phyloP scores from a whole-genome alignment of 1,284 basidiomycete species.

The Cronartium ribicola region DNA sequence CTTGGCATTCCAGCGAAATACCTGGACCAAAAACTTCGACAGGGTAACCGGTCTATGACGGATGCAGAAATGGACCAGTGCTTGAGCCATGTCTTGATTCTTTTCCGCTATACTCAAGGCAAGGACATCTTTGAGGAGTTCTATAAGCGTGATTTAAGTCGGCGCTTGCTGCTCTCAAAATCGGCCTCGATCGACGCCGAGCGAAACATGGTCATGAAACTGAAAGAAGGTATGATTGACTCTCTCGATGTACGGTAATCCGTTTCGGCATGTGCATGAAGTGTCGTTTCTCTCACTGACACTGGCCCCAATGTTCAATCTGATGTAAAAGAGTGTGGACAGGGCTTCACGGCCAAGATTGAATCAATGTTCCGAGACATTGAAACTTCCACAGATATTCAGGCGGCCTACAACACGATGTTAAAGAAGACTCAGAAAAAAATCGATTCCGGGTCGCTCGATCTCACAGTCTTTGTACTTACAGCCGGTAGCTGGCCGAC shows the following conservation, averaged over 20 bases:
- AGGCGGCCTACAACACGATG: conserved; percentile 13
- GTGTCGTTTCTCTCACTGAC: background rate
- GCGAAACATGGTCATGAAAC: conserved; percentile 75
- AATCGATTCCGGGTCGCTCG: conserved; percentile 47
- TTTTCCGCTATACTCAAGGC: conserved; percentile 78
- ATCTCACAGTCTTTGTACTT: conserved; percentile 58
- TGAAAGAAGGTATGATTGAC: conserved; percentile 68
- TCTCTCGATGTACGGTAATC: background rate
- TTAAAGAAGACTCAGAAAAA: background rate
- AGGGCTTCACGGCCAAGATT: conserved; percentile 74
- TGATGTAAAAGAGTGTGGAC: conserved; percentile 65
- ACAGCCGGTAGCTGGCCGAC: conserved; percentile 60
- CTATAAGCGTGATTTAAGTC: conserved; percentile 84
- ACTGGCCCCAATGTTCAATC: background rate
- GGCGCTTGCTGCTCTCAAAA: conserved; percentile 76
- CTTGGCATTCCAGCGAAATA: conserved; percentile 64
- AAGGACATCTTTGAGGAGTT: conserved; percentile 74
- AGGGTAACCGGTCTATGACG: conserved; percentile 69
- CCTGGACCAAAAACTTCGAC: conserved; percentile 77
- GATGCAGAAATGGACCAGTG: conserved; percentile 67
- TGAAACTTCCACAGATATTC: conserved; percentile 66
- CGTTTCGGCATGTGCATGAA: background rate
- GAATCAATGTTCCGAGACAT: conserved; percentile 88
- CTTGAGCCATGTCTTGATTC: conserved; percentile 69
- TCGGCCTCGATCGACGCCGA: conserved; percentile 90